A percentile compares a stretch with the other conserved stretches of the same genome.
Evolutionary conservation across 192 early-diverging fungal species (phyloP).

Genomic region (Phlyctochytrium bullatum): DNA sequence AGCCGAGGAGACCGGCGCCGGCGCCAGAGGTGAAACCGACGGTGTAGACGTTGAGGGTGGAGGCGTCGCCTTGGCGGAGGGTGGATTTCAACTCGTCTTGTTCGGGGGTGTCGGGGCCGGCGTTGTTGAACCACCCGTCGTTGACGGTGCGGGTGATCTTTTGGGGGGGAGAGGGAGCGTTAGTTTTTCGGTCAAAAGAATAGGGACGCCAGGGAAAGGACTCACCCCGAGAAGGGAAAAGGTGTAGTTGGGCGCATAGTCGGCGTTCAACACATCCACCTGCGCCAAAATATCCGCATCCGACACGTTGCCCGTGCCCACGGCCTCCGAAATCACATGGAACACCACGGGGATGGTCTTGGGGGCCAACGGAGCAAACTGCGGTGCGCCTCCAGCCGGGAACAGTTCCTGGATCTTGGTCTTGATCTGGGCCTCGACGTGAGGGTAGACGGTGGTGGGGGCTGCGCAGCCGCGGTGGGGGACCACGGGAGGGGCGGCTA

Average conservation of each 20-base stretch:
- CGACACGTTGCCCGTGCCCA: not conserved
- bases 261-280: not conserved
- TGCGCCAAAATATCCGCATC: not conserved
- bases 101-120: not conserved
- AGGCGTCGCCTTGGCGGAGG: not conserved
- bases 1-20: constrained; percentile 17
- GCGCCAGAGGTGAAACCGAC: constrained; percentile 9
- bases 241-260: not conserved
- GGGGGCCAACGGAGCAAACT: no score
- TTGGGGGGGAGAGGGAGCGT: not conserved
- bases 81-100: not conserved
- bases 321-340: not conserved
- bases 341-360: not conserved
- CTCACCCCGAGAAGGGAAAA: not conserved
- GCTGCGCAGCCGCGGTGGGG: not conserved
- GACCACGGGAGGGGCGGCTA: not conserved
- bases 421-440: not conserved
- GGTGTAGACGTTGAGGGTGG: constrained; percentile 3
- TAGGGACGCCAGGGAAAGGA: not conserved
- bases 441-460: not conserved
- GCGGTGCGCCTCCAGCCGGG: not conserved
- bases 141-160: not conserved
- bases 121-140: not conserved
- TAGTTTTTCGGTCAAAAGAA: not conserved
- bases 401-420: not conserved